These are phyloP conservation scores for Lactarius evosmus DNA, from an alignment of 768 basidiomycete genomes.

Conservation along the genomic window DNA sequence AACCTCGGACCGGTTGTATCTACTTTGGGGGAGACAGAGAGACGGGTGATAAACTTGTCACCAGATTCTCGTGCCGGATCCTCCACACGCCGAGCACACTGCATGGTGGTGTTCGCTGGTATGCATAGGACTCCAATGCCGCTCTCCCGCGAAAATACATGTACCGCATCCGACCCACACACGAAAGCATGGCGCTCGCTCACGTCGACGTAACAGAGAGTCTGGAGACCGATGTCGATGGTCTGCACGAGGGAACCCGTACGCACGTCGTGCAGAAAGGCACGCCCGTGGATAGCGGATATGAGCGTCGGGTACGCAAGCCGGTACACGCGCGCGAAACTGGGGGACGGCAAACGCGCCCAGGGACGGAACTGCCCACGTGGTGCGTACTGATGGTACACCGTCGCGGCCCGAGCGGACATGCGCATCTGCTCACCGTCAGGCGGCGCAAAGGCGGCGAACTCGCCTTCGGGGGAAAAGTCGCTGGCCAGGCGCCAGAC, in stretches of 20 bases:
- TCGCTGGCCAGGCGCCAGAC: conserved; percentile 58
- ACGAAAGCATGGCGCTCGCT: conserved; percentile 55
- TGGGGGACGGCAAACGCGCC: conserved; percentile 51
- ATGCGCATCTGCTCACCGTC: conserved; percentile 33
- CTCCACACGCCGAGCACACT: background rate
- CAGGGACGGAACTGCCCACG: conserved; percentile 61
- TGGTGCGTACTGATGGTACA: conserved; percentile 16
- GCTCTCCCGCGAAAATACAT: conserved; percentile 32
- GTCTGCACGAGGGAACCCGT: conserved; percentile 47
- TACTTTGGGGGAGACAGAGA: too few relatives aligned
- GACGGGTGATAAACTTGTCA: background rate
- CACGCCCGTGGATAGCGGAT: conserved; percentile 42
- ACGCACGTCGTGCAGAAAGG: conserved; percentile 62
- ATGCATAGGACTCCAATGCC: conserved; percentile 42
- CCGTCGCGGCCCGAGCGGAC: conserved; percentile 29
- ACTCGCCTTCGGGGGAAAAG: conserved; percentile 15
- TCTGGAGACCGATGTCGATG: conserved; percentile 41
- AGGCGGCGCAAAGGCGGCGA: background rate
- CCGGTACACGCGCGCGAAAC: conserved; percentile 49
- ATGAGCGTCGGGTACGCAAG: conserved; percentile 65
- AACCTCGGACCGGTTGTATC: background rate
- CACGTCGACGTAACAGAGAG: conserved; percentile 58
- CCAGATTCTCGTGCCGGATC: background rate
- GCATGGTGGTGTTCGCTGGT: conserved; percentile 40
- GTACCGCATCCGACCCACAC: conserved; percentile 36